A percentile compares a stretch with the other conserved stretches of the same genome.
Conservation (phyloP, 805 yeast species). For the Starmerella lactis-condensi region DNA sequence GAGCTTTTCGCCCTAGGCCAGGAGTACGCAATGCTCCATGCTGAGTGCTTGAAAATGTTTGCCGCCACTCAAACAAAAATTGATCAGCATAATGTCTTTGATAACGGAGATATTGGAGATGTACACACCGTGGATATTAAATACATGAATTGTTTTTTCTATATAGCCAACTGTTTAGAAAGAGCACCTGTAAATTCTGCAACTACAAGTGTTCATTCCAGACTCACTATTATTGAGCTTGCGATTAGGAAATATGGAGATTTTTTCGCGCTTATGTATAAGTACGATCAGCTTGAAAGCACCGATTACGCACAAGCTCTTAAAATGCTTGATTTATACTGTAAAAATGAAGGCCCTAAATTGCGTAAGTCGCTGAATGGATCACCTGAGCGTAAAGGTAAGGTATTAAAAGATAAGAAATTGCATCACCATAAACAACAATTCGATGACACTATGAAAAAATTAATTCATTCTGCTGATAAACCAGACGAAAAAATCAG, state of each 20-base stretch:
- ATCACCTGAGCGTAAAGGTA: too few species aligned
- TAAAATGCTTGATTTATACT: slow-evolving; percentile 8
- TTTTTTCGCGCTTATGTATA: slow-evolving; percentile 15
- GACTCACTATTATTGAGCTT: slow-evolving; percentile 12
- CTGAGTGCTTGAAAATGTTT: slow-evolving; percentile 3
- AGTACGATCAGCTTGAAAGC: slow-evolving; percentile 13
- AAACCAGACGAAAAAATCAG: slow-evolving; percentile 9
- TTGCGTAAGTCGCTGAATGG: neutral
- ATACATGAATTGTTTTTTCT: slow-evolving; percentile 41
- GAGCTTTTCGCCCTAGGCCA: slow-evolving; percentile 2
- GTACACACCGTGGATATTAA: slow-evolving; percentile 43
- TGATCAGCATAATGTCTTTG: slow-evolving; percentile 39
- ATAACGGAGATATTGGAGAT: slow-evolving; percentile 60
- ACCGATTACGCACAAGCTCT: too few species aligned
- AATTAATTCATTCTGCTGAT: too few species aligned
- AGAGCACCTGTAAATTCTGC: slow-evolving; percentile 13
- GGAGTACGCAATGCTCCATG: slow-evolving; percentile 7
- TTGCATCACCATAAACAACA: too few species aligned
- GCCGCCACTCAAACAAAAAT: slow-evolving; percentile 18
- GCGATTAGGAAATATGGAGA: slow-evolving; percentile 15
- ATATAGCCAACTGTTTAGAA: slow-evolving; percentile 31
- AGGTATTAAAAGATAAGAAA: too few species aligned
- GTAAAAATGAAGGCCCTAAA: slow-evolving; percentile 8
- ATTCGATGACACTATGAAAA: too few species aligned
- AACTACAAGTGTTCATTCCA: slow-evolving; percentile 8